Percentiles rank a stretch among this genome's conserved stretches.
Evolutionary conservation across 2,329 filamentous ascomycete genomes (phyloP).

Genomic region (Cryphonectria naterciae): DNA sequence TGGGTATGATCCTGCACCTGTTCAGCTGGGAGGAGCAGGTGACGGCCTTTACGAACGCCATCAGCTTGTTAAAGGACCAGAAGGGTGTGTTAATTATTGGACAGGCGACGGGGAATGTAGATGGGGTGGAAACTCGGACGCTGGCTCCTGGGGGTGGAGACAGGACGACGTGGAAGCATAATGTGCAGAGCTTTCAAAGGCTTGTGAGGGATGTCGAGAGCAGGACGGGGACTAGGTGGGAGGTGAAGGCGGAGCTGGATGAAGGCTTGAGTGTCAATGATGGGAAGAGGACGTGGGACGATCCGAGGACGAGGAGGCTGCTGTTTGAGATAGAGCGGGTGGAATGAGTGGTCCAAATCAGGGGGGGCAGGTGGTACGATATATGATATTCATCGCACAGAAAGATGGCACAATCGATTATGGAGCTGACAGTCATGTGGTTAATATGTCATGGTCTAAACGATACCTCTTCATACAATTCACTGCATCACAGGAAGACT

Average conservation of each 20-base stretch:
- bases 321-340: slow-evolving; percentile 31
- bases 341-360: not conserved
- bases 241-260: slow-evolving; percentile 32
- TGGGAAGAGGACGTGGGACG: slow-evolving; percentile 34
- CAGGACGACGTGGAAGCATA: slow-evolving; percentile 39
- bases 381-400: too few species aligned
- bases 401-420: too few species aligned
- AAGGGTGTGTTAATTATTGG: slow-evolving; percentile 39
- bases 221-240: slow-evolving; percentile 33
- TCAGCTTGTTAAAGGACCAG: slow-evolving; percentile 36
- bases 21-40: slow-evolving; percentile 43
- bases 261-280: slow-evolving; percentile 33
- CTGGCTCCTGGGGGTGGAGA: slow-evolving; percentile 20
- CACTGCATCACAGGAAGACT: not conserved
- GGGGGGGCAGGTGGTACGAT: not conserved
- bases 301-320: slow-evolving; percentile 31
- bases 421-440: too few species aligned
- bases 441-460: too few species aligned
- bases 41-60: slow-evolving; percentile 34
- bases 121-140: slow-evolving; percentile 17
- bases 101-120: slow-evolving; percentile 34
- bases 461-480: not conserved
- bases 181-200: slow-evolving; percentile 35
- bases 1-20: slow-evolving; percentile 45
- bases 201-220: slow-evolving; percentile 30